Conservation (phyloP, 352 stramenopile genomes). For the Phytophthora pisi region DNA sequence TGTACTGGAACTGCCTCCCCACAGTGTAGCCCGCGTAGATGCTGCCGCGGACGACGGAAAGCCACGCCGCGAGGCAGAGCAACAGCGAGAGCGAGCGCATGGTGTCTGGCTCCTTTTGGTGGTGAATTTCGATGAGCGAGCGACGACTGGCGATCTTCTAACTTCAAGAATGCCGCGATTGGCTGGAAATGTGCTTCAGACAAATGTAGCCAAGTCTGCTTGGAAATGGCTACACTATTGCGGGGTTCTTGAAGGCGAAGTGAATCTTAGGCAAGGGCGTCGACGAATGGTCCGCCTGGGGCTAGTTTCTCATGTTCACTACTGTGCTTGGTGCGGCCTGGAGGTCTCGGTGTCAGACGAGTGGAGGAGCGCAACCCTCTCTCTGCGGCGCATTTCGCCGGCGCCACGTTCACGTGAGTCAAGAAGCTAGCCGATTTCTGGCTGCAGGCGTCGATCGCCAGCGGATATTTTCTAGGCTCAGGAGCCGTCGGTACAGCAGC, state of each 20-base stretch:
- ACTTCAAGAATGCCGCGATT: slow-evolving; percentile 27
- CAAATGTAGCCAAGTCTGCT: slow-evolving; percentile 16
- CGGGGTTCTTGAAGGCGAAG: not conserved
- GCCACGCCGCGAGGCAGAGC: slow-evolving; percentile 4
- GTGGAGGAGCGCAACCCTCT: not conserved
- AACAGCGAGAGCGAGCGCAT: slow-evolving; percentile 21
- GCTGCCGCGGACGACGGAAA: slow-evolving; percentile 30
- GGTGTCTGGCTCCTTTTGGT: not conserved
- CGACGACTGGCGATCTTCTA: slow-evolving; percentile 28
- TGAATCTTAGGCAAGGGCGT: not conserved
- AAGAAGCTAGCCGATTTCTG: slow-evolving; percentile 18
- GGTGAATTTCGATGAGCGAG: too few species aligned
- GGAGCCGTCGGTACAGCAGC: slow-evolving; percentile 10
- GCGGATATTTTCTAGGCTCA: slow-evolving; percentile 16
- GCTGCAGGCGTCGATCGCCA: not conserved
- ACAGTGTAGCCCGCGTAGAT: slow-evolving; percentile 68
- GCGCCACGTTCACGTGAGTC: slow-evolving; percentile 3
- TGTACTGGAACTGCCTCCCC: slow-evolving; percentile 74
- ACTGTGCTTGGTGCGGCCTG: not conserved
- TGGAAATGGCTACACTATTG: not conserved
- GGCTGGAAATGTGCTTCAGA: not conserved
- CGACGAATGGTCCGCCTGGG: not conserved
- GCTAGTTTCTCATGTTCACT: not conserved
- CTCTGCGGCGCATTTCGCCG: slow-evolving; percentile 1
- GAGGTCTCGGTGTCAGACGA: slow-evolving; percentile 17